phyloP scores from a whole-genome alignment of 805 yeast genomes.

The Kazachstania taianensis region DNA sequence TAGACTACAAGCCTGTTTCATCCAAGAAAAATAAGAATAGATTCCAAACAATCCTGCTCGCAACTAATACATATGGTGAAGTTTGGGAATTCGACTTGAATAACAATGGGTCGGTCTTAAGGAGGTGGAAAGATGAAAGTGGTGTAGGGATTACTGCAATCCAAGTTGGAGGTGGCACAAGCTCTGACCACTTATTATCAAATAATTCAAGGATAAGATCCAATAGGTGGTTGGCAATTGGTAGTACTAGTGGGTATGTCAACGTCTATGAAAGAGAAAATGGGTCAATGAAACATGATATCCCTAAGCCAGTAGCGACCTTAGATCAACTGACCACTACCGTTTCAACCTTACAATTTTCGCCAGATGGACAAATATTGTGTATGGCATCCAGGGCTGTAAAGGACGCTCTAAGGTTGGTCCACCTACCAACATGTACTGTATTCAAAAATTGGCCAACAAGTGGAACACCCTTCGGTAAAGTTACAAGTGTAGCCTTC shows the following conservation, averaged over 20 bases:
- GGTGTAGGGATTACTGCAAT: constrained; percentile 77
- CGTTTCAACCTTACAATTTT: constrained; percentile 61
- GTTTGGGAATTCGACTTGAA: constrained; percentile 74
- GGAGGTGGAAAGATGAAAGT: constrained; percentile 77
- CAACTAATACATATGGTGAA: constrained; percentile 72
- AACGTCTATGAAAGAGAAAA: constrained; percentile 59
- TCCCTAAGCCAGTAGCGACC: constrained; percentile 43
- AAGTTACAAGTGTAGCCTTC: constrained; percentile 71
- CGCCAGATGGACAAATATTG: constrained; percentile 81
- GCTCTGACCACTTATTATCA: constrained; percentile 21
- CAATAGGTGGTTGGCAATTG: constrained; percentile 80
- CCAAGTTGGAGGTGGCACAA: constrained; percentile 53
- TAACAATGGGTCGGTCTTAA: constrained; percentile 38
- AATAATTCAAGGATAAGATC: constrained; percentile 16
- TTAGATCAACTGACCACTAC: constrained; percentile 77
- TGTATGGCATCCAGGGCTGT: constrained; percentile 78
- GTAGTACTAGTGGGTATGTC: constrained; percentile 82
- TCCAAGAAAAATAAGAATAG: constrained; percentile 11
- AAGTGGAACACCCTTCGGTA: constrained; percentile 91
- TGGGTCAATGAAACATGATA: constrained; percentile 7
- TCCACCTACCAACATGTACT: constrained; percentile 78
- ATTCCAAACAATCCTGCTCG: constrained; percentile 34
- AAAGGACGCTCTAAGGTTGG: constrained; percentile 76
- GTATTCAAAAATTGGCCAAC: constrained; percentile 97
- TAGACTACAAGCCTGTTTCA: constrained; percentile 26